These are phyloP conservation scores for Cladosporium halotolerans DNA, from an alignment of 2,329 filamentous ascomycete species.

Conservation along the genomic window DNA sequence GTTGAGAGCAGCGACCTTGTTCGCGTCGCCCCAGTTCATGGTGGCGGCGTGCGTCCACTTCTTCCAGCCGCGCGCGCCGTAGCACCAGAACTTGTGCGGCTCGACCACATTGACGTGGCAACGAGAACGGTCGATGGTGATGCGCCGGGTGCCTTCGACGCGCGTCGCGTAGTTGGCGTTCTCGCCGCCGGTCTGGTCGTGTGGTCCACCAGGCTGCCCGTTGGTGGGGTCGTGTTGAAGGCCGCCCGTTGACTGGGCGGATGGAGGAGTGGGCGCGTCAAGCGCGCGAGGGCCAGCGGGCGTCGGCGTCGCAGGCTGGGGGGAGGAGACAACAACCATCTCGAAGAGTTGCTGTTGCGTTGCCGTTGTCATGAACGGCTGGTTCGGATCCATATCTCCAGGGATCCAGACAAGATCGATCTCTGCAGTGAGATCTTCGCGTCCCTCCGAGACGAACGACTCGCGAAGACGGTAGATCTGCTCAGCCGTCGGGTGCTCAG, in stretches of 20 bases:
- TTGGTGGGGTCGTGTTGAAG: constrained; percentile 1
- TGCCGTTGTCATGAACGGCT: no score
- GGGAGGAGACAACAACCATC: no score
- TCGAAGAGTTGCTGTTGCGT: no score
- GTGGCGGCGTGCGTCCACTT: neutral
- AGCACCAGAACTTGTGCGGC: constrained; percentile 3
- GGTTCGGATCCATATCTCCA: neutral
- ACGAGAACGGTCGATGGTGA: constrained; percentile 8
- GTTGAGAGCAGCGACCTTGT: constrained; percentile 1
- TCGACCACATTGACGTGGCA: neutral
- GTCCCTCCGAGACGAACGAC: neutral
- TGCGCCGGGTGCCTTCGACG: neutral
- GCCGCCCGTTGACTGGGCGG: no score
- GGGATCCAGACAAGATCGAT: constrained; percentile 6
- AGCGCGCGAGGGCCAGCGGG: no score
- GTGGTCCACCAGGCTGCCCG: neutral
- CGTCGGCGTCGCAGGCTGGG: no score
- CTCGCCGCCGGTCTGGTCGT: constrained; percentile 1
- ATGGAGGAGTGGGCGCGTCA: no score
- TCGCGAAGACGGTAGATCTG: constrained; percentile 3
- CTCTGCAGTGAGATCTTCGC: neutral
- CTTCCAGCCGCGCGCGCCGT: neutral
- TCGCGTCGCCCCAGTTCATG: constrained; percentile 1
- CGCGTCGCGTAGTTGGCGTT: neutral
- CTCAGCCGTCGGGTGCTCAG: neutral